These are phyloP conservation scores for Eucalyptus marginata DNA, from an alignment of 345 rosid species.

Conservation along the genomic window DNA sequence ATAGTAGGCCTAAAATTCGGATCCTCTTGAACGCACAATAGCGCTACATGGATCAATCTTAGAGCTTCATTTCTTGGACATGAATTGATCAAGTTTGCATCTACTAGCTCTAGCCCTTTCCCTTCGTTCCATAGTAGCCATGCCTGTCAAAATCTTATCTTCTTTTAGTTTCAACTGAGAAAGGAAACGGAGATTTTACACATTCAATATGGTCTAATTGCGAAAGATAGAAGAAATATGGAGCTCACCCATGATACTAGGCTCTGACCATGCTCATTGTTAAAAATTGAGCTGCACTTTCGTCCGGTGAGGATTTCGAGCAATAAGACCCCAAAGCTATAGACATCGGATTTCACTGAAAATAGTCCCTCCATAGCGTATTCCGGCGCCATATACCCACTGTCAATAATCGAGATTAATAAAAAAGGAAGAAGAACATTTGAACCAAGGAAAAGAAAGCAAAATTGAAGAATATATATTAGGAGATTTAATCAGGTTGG, in stretches of 20 bases:
- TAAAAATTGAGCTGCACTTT: conserved; percentile 4
- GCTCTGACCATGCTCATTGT: background rate
- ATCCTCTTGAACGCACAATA: conserved; percentile 37
- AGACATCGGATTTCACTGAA: conserved; percentile 39
- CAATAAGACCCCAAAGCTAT: conserved; percentile 28
- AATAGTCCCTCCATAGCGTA: conserved; percentile 29
- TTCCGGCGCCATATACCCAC: background rate
- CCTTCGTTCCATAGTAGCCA: conserved; percentile 33
- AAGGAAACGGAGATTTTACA: background rate
- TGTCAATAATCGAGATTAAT: background rate
- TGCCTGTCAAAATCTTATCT: conserved; percentile 7
- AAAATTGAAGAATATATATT: background rate
- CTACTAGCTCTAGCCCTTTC: conserved; percentile 19
- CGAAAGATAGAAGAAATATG: background rate
- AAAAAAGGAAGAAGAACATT: background rate
- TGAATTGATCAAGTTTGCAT: background rate
- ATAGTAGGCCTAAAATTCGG: conserved; percentile 27
- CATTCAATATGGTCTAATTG: background rate
- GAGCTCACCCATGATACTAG: background rate
- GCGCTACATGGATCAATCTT: conserved; percentile 30
- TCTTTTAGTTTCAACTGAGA: background rate
- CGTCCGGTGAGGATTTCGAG: conserved; percentile 30
- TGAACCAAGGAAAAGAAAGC: background rate
- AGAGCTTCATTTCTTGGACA: conserved; percentile 6
- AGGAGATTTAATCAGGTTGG: background rate